Base-by-base conservation (phyloP, 805 yeast genomes). In the Saccharomyces mikatae region DNA sequence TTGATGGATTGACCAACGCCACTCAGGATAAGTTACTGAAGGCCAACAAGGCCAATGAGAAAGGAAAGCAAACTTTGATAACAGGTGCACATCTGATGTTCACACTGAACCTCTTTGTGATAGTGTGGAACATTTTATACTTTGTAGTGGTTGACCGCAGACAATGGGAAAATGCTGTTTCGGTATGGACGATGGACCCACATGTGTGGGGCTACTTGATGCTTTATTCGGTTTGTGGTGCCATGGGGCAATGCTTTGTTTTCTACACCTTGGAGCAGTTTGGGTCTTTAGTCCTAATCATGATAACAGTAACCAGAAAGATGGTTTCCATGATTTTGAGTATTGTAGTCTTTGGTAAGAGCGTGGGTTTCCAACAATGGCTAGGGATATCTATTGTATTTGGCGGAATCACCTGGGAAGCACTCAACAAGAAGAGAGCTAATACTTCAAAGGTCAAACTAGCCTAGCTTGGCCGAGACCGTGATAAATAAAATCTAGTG, bases 281-380 rank as follows among this genome's bases (percentile, higher is more conserved):
- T 66, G 96, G 92, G 50, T 89, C 97, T 1, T 74, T 94, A 56
- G 80, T 87, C 0, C 75, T 94, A 53, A 90, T 92, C 29, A 92
- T 96, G 46, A 92, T 95, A 17, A 94, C 98, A 0, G 97, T 94
- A 9, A 92, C 99, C 0, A 79, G 99, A 62, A 94, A 94, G 66
- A 92, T 94, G 97, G 75, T 90, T 50, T 89, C 97, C 44, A 92
- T 94, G 98, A 77, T 90, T 32, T 71, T 92, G 52, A 87, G 96
- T 63, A 97, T 94, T 51, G 68, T 89, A 3, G 73, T 92, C 58
- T 92, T 89, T 71, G 92, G 94, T n/a, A 97, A 94, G 67, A 66
- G 69, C 4, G 77, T 94, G 59, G 75, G 72, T 31, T 6, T 53
- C 2, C 70, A 74, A 8, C 98, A 94, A 72, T 87, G 96, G 90